A percentile compares a stretch with the other conserved stretches of the same genome.
These are phyloP conservation scores for Arabidopsis lyrata DNA, from an alignment of 441 rosid species.

Conservation along the genomic window DNA sequence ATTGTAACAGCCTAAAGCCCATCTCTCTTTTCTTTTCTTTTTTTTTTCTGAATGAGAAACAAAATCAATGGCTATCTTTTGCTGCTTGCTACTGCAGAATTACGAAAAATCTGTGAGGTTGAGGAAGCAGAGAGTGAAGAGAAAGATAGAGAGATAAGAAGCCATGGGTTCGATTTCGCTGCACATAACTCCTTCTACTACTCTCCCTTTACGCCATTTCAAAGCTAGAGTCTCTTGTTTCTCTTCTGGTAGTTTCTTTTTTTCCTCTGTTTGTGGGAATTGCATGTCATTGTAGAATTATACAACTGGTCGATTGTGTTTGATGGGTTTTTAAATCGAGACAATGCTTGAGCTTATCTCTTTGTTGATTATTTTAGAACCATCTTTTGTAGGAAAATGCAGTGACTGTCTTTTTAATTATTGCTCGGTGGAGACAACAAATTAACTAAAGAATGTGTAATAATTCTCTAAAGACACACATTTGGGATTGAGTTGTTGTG, in stretches of 20 bases:
- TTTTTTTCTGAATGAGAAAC: not conserved
- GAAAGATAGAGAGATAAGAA: slow-evolving; percentile 37
- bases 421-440: slow-evolving; percentile 9
- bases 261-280: not conserved
- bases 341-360: not conserved
- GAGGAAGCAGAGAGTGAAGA: slow-evolving; percentile 3
- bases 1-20: not conserved
- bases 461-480: slow-evolving; percentile 2
- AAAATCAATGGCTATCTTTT: slow-evolving; percentile 11
- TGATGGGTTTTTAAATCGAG: not conserved
- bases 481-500: slow-evolving; percentile 22
- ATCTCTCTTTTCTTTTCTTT: not conserved
- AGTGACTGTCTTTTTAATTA: not conserved
- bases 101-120: not conserved
- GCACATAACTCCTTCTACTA: slow-evolving; percentile 35
- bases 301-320: not conserved
- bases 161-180: slow-evolving; percentile 38
- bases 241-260: slow-evolving; percentile 40
- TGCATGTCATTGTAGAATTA: not conserved
- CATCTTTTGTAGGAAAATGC: slow-evolving; percentile 2
- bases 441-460: slow-evolving; percentile 2
- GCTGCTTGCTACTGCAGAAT: not conserved
- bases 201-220: slow-evolving; percentile 38
- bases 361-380: not conserved
- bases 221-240: slow-evolving; percentile 41